Base-by-base conservation (phyloP, 2,329 filamentous ascomycete species). In the Fusarium chuoi region DNA sequence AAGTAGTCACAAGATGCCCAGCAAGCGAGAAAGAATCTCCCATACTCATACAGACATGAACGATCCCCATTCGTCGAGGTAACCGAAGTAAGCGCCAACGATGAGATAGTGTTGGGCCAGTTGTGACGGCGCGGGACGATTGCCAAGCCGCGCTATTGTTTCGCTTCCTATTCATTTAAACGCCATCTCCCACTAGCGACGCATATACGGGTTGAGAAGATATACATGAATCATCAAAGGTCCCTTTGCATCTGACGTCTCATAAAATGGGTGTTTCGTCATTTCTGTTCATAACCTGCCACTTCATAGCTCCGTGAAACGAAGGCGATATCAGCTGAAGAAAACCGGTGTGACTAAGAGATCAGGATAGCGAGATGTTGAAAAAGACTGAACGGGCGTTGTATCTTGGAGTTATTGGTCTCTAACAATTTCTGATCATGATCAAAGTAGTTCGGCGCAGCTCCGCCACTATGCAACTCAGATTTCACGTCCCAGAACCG, bases 31-130 rank as follows among this genome's bases (percentile, higher is more conserved):
- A 5, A 20, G 11, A 18, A 15, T 2, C 1, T 35, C 0, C 0
- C 7, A 4, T 5, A 0, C 2, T 3, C 12, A 4, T 4, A 3
- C 4, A 10, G 13, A 22, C 7, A 26, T 3, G 0, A 8, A 6
- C 5, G 12, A 0, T 5, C 3, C 8, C 6, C 6, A 14, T 15
- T 26, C 9, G n/a, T 13, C 26, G 14, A 22, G 3, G 7, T 17
- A 54, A 18, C 49, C 33, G 2, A 18, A n/a, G 35, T 9, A 10
- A n/a, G 14, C 20, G 14, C 10, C 11, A 14, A 0, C 6, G 7
- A 55, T 28, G 5, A 55, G 24, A 14, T 14, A 7, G 9, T 17
- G 2, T 13, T 9, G 10, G 3, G 49, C 24, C 14, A 38, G 33
- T 38, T 10, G 10, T 38, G 24, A 17, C 13, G 6, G 35, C 3